phyloP scores from a whole-genome alignment of 1,139 yeast species.

The Debaryomyces subglobosus region DNA sequence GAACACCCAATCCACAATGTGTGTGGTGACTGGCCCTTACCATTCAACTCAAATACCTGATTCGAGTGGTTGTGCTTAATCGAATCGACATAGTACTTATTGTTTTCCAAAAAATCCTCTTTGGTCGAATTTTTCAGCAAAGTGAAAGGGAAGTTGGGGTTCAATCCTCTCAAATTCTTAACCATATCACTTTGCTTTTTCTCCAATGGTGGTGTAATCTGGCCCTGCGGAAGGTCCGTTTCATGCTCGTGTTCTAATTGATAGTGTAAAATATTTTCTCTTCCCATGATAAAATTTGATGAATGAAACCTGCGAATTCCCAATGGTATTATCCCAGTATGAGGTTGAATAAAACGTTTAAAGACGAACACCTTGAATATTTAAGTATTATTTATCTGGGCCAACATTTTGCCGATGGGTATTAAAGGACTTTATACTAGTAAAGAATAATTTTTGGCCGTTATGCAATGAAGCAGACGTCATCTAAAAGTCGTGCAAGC shows the following conservation, averaged over 20 bases:
- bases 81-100: conserved; percentile 66
- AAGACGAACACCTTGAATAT: neutral
- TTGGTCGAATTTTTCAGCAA: conserved; percentile 59
- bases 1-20: conserved; percentile 96
- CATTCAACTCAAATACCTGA: conserved; percentile 66
- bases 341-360: neutral
- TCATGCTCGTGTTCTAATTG: conserved; percentile 47
- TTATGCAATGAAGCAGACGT: conserved; percentile 2
- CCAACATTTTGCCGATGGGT: conserved; percentile 1
- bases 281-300: conserved; percentile 35
- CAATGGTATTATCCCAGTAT: neutral
- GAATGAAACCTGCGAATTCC: conserved; percentile 1
- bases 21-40: conserved; percentile 88
- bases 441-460: neutral
- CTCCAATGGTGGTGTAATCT: conserved; percentile 13
- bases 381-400: neutral
- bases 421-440: neutral
- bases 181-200: conserved; percentile 5
- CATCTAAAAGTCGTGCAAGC: neutral
- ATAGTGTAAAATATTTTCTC: conserved; percentile 47
- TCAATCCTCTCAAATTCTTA: conserved; percentile 9
- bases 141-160: conserved; percentile 52
- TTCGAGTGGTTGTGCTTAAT: conserved; percentile 63
- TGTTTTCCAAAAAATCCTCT: conserved; percentile 68
- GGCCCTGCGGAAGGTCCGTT: conserved; percentile 28